Evolutionary conservation across 331 rosid species (phyloP).

Genomic region (Rhamnella rubrinervis): DNA sequence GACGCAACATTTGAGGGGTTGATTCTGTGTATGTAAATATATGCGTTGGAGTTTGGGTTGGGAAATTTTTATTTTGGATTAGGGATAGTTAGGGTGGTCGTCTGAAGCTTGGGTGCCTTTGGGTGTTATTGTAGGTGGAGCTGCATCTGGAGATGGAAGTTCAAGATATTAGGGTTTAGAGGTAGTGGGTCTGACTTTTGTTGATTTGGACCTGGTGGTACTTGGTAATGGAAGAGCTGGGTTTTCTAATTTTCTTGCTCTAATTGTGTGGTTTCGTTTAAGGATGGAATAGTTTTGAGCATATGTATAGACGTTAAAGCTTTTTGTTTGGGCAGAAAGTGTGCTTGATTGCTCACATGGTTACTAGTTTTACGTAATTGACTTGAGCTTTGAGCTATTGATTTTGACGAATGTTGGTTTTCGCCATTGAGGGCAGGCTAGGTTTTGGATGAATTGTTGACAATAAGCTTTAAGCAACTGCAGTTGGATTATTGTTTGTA

Average conservation of each 20-base stretch:
- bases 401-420: slow-evolving; percentile 20
- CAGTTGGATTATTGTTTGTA: slow-evolving; percentile 23
- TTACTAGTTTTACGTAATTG: slow-evolving; percentile 1
- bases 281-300: slow-evolving; percentile 35
- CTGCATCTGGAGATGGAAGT: slow-evolving; percentile 48
- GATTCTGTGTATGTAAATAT: slow-evolving; percentile 32
- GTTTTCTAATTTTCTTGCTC: slow-evolving; percentile 18
- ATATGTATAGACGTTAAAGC: slow-evolving; percentile 6
- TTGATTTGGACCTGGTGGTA: slow-evolving; percentile 7
- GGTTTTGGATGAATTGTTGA: no score
- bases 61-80: neutral
- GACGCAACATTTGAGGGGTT: slow-evolving; percentile 22
- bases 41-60: slow-evolving; percentile 23
- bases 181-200: slow-evolving; percentile 25
- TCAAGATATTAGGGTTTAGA: slow-evolving; percentile 29
- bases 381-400: slow-evolving; percentile 12
- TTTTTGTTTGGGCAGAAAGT: slow-evolving; percentile 10
- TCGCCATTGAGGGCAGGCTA: slow-evolving; percentile 18
- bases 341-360: slow-evolving; percentile 2
- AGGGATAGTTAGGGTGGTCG: slow-evolving; percentile 1
- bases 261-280: slow-evolving; percentile 19
- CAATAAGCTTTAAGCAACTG: slow-evolving; percentile 11
- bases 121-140: slow-evolving; percentile 44
- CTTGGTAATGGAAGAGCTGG: slow-evolving; percentile 25
- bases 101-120: slow-evolving; percentile 22